Evolutionary conservation across 192 early-diverging fungal species (phyloP).

Genomic region (Umbelopsis isabellina): DNA sequence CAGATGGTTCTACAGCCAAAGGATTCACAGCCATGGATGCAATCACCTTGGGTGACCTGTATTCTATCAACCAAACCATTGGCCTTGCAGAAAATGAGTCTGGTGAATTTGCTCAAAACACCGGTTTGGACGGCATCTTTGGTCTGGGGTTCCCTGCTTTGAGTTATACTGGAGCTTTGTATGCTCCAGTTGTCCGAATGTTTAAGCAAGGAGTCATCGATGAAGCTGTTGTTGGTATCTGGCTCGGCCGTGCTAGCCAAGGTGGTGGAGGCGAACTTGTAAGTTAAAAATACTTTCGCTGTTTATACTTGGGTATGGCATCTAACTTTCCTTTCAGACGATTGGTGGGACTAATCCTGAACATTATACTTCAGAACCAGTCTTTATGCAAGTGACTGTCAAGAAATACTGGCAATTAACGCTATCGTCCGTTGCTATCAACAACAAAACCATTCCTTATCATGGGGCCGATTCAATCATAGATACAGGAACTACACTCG

Average conservation of each 20-base stretch:
- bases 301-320: not conserved
- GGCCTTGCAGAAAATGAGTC: conserved; percentile 64
- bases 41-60: conserved; percentile 57
- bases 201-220: conserved; percentile 18
- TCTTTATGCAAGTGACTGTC: conserved; percentile 53
- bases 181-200: conserved; percentile 26
- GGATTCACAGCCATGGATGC: conserved; percentile 49
- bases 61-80: conserved; percentile 59
- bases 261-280: conserved; percentile 49
- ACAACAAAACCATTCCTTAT: conserved; percentile 25
- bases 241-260: conserved; percentile 35
- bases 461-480: conserved; percentile 36
- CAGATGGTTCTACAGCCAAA: conserved; percentile 44
- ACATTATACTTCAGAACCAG: conserved; percentile 57
- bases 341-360: conserved; percentile 57
- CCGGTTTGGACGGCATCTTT: conserved; percentile 67
- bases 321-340: conserved; percentile 1
- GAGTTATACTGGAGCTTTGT: conserved; percentile 26
- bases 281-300: not conserved
- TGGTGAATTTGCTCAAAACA: conserved; percentile 47
- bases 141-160: conserved; percentile 56
- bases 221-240: conserved; percentile 32
- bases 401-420: conserved; percentile 63
- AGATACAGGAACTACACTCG: conserved; percentile 59
- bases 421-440: conserved; percentile 39